Percentiles rank a stretch among this genome's conserved stretches.
phyloP scores from a whole-genome alignment of 257 asterid species.

The Nicotiana undulata region DNA sequence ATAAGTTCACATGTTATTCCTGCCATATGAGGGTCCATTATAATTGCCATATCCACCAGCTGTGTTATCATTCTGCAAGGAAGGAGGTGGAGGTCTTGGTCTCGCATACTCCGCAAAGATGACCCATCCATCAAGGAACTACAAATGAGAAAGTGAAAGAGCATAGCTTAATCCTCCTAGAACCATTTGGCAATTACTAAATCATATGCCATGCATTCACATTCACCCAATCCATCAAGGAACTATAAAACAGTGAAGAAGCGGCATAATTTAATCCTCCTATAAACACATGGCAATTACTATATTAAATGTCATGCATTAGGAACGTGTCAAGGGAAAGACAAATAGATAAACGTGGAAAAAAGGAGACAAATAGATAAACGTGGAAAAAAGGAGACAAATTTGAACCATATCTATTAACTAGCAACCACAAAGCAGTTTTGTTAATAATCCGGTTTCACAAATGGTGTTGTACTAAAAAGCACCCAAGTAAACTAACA shows the following conservation, averaged over 20 bases:
- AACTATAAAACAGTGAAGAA: conserved; percentile 30
- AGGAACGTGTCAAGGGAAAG: no score
- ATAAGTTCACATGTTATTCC: not conserved
- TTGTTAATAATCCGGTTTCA: not conserved
- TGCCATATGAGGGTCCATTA: not conserved
- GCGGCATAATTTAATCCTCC: no score
- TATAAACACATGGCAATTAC: not conserved
- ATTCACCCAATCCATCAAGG: not conserved
- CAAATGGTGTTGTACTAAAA: not conserved
- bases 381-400: not conserved
- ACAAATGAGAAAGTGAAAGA: conserved; percentile 15
- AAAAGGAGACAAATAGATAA: not conserved
- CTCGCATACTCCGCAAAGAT: conserved; percentile 79
- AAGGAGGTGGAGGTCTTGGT: conserved; percentile 47
- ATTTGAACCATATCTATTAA: not conserved
- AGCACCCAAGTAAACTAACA: not conserved
- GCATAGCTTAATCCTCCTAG: not conserved
- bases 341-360: not conserved
- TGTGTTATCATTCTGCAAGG: conserved; percentile 10
- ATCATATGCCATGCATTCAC: no score
- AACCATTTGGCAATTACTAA: not conserved
- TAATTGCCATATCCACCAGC: conserved; percentile 12
- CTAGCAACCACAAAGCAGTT: not conserved
- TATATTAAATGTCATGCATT: not conserved
- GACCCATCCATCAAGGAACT: conserved; percentile 88